These are phyloP conservation scores for Artemisia tridentata DNA, from an alignment of 129 eudicot genomes.

Conservation along the genomic window DNA sequence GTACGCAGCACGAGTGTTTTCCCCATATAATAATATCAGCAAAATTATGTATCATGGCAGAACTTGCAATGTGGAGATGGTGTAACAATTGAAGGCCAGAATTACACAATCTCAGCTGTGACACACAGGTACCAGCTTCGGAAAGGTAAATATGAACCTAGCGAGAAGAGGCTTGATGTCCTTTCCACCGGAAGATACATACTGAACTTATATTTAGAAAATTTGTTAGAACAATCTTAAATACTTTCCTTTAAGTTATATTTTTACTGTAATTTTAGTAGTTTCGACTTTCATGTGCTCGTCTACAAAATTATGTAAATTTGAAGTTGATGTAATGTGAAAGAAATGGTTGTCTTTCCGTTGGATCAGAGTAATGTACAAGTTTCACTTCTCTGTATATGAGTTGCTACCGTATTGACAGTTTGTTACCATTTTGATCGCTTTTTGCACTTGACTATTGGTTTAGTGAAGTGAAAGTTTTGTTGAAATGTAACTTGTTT, in stretches of 20 bases:
- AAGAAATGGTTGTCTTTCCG: not conserved
- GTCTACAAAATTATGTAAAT: not conserved
- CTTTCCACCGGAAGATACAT: slow-evolving; percentile 93
- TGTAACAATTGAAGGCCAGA: slow-evolving; percentile 87
- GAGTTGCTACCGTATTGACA: slow-evolving; percentile 10
- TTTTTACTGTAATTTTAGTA: slow-evolving; percentile 5
- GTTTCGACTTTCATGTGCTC: not conserved
- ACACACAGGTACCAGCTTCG: slow-evolving; percentile 92
- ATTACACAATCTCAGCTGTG: slow-evolving; percentile 85
- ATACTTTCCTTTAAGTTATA: not conserved
- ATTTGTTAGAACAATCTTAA: slow-evolving; percentile 67
- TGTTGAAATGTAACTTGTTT: not conserved
- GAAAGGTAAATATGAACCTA: slow-evolving; percentile 92
- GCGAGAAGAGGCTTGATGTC: slow-evolving; percentile 95
- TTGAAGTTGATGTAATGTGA: slow-evolving; percentile 10
- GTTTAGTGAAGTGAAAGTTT: not conserved
- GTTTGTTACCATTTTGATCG: not conserved
- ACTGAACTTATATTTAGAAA: slow-evolving; percentile 75
- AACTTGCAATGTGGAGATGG: slow-evolving; percentile 91
- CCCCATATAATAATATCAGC: slow-evolving; percentile 3
- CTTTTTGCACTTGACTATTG: too few relatives aligned
- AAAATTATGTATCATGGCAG: slow-evolving; percentile 34
- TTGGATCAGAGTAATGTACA: slow-evolving; percentile 10
- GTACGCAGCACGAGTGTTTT: not conserved
- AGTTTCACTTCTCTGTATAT: slow-evolving; percentile 14